Percentiles rank a stretch among this genome's conserved stretches.
Conservation (phyloP, 306 rosid genomes). For the Castanospermum australe region DNA sequence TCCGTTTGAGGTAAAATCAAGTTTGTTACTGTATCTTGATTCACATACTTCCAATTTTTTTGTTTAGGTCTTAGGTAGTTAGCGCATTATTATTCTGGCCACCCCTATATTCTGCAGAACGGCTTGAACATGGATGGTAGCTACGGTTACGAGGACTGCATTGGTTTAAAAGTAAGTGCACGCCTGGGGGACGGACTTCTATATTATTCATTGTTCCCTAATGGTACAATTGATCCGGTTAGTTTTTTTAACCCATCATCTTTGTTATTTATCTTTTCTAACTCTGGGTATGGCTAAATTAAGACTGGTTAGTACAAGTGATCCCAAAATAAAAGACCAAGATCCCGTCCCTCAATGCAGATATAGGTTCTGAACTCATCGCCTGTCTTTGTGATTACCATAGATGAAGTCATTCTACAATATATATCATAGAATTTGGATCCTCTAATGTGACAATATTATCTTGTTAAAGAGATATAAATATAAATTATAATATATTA, state of each 20-base stretch:
- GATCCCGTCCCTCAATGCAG: neutral
- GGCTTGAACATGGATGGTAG: constrained; percentile 70
- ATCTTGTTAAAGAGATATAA: too few species aligned
- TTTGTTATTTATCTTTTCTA: neutral
- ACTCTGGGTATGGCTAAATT: neutral
- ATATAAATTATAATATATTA: too few species aligned
- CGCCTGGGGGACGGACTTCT: constrained; percentile 89
- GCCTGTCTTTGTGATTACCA: too few species aligned
- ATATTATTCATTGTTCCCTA: constrained; percentile 73
- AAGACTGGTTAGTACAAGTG: neutral
- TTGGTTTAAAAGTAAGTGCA: constrained; percentile 82
- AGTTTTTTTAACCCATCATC: constrained; percentile 37
- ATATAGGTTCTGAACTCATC: too few species aligned
- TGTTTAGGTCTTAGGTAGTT: neutral
- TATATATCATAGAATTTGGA: too few species aligned
- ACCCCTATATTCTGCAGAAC: too few species aligned
- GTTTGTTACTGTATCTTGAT: neutral
- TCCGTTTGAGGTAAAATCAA: constrained; percentile 77
- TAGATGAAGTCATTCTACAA: too few species aligned
- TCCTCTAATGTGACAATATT: too few species aligned
- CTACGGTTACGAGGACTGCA: constrained; percentile 48
- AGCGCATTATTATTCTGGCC: constrained; percentile 12
- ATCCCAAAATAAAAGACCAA: neutral
- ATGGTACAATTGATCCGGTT: constrained; percentile 81
- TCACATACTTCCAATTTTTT: neutral